Evolutionary conservation across 148 eudicot genomes (phyloP), one percentile per base, ranked within the genome.

Genomic region (Silene latifolia): DNA sequence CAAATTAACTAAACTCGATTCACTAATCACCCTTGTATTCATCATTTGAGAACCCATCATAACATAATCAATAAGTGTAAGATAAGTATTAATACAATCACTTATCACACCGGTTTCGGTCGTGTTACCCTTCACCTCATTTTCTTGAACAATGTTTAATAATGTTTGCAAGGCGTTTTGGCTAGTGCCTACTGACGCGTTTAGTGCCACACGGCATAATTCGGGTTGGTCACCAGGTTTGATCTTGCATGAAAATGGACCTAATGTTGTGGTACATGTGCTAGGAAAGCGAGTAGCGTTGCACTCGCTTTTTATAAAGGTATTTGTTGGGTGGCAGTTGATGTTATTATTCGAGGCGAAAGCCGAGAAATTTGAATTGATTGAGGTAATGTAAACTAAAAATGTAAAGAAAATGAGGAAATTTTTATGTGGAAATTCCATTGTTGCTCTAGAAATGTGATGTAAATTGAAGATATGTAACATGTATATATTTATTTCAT

Each of bases 191-290:
- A 53, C 62, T 24, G 73, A 70, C 18, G 19, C 0, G 5, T 14
- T 25, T 17, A 70, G 24, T 3, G 73, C 73, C 1, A 14, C 73
- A 42, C 61, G 53, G 17, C 73, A 70, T 53, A 70, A 7, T 19
- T 70, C 62, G 39, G 32, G 20, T 12, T 70, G 73, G 25, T 70
- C 61, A 17, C 73, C 73, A 29, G 73, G 73, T 70, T 70, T 70
- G 54, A 70, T 53, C 73, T 25, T 70, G 39, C 73, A 70, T 19
- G 61, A 14, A 17, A 7, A 53, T 54, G 73, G 61, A 15, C 21
- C 2, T 15, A 70, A 59, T 3, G 44, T 25, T 70, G n/a, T 51
- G 14, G 27, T 24, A 20, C 73, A 70, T 2, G 42, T 5, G 20
- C 0, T 3, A 51, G 60, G 44, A 14, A 51, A 70, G 53, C 73